Evolutionary conservation across 495 filamentous ascomycete species (phyloP), one percentile per base, ranked within the genome.

Genomic region (Penicillium argentinense): DNA sequence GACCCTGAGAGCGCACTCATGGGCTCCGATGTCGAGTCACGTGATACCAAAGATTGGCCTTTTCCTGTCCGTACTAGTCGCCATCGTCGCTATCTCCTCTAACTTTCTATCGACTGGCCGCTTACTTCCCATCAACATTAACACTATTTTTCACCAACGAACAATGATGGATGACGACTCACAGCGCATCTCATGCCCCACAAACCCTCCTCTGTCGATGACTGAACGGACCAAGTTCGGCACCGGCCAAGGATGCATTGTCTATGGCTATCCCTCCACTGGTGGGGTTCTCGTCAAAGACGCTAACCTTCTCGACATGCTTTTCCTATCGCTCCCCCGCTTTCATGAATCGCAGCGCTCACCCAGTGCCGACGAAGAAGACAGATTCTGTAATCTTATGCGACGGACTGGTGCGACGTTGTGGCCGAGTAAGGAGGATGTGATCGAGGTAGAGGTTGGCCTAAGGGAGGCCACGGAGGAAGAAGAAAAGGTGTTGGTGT

Each of bases 221-320:
- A 45, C 42, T 38, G 29, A 45, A 45, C 29, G 42, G 14, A 28
- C 23, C 23, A 13, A 18, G 6, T 45, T 45, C 22, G 17, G 21
- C 27, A 13, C 18, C 47, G 9, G 25, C 14, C 3, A 5, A 22
- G 53, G 47, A 47, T 56, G 47, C 37, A 17, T 36, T 3, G 42
- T 47, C 42, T 56, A 51, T 42, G 42, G 53, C 30, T 51, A 51
- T 14, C 53, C 47, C 14, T 56, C 53, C 16, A 45, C 42, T 37
- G 21, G 42, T 9, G 42, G 30, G 14, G 13, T 45, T 38, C 30
- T 45, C 9, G 14, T 37, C 29, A 45, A 45, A 45, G 30, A 45
- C 3, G 42, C 30, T n/a, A n/a, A 25, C 22, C 42, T 36, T 44
- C 1, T 36, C 23, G 42, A 45, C 3, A 37, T 45, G 32, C 21